These are phyloP conservation scores for Fragilaria crotonensis DNA, from an alignment of 108 stramenopile species.

Conservation along the genomic window DNA sequence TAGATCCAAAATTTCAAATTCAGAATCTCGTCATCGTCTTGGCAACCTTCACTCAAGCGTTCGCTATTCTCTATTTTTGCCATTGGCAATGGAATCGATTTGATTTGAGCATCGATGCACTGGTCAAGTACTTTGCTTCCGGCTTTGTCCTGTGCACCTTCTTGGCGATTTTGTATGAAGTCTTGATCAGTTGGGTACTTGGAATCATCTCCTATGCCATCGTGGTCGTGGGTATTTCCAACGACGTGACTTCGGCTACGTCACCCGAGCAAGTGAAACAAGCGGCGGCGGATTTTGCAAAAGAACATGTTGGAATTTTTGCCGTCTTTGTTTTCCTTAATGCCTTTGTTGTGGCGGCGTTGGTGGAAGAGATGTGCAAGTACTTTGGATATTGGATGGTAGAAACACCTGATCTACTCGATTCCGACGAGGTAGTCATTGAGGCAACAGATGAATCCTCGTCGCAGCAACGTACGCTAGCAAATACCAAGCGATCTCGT, in stretches of 20 bases:
- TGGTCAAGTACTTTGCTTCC: slow-evolving; percentile 52
- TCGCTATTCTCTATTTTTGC: slow-evolving; percentile 31
- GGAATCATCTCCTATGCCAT: not conserved
- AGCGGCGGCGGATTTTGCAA: not conserved
- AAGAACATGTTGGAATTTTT: not conserved
- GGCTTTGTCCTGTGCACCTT: slow-evolving; percentile 30
- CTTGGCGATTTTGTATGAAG: slow-evolving; percentile 58
- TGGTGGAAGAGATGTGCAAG: slow-evolving; percentile 49
- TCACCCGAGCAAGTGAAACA: slow-evolving; percentile 1
- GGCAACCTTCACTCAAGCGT: slow-evolving; percentile 41
- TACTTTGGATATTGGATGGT: slow-evolving; percentile 47
- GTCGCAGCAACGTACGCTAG: not conserved
- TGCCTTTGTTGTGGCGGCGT: slow-evolving; percentile 33
- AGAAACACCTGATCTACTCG: slow-evolving; percentile 43
- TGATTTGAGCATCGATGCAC: slow-evolving; percentile 48
- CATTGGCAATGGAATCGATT: slow-evolving; percentile 52
- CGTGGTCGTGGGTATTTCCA: slow-evolving; percentile 78
- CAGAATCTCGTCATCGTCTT: slow-evolving; percentile 22
- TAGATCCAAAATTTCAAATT: slow-evolving; percentile 13
- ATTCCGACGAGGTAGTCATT: slow-evolving; percentile 24
- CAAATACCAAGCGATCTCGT: not conserved
- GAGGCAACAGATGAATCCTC: not conserved
- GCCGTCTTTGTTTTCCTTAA: slow-evolving; percentile 30
- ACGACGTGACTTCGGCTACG: slow-evolving; percentile 32
- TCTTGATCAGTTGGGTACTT: slow-evolving; percentile 5